Evolutionary conservation across 2,329 filamentous ascomycete species (phyloP), one percentile per base, ranked within the genome.

Genomic region (Fusarium lateritium): DNA sequence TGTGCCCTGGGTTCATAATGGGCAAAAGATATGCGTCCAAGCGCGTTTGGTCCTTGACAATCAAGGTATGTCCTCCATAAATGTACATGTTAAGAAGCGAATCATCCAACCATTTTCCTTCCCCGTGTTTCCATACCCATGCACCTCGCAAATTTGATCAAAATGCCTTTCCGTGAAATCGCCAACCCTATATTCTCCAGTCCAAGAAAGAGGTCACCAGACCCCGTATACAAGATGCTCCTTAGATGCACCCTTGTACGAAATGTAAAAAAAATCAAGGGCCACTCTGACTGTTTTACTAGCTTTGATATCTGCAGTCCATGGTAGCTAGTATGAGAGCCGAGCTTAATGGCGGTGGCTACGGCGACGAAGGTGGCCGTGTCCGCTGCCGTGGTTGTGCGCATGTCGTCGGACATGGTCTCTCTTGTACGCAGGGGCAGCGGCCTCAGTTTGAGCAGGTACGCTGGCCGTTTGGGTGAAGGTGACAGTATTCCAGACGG

Each of bases 401-500:
- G 73, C 64, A 67, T 82, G 79, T 58, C 81, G 79, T 58, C 79
- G 78, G 10, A 56, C 44, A 8, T 60, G 59, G 36, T 74, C 65
- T 60, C 69, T 67, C 68, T 78, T 78, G 65, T 69, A 70, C 22
- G 38, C 47, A 39, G 53, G 38, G 33, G 70, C 54, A 4, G 53
- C 50, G n/a, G 53, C 45, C 36, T 70, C 47, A 43, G 58, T 68
- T 47, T 71, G 38, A 22, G 53, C 59, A 51, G 71, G 59, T 33
- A 53, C 76, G 28, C 64, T 70, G 38, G 54, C 76, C 26, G 64
- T 60, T 44, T 73, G 62, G 13, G 79, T 85, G 28, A 85, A 79
- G 11, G 83, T 84, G 14, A 84, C 79, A 4, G 84, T 83, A 70
- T 83, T 78, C 73, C 77, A 83, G 53, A 84, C 78, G 24, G 82